Evolutionary conservation across 2,329 filamentous ascomycete genomes (phyloP), one percentile per base, ranked within the genome.

Genomic region (Lachnellula cervina): DNA sequence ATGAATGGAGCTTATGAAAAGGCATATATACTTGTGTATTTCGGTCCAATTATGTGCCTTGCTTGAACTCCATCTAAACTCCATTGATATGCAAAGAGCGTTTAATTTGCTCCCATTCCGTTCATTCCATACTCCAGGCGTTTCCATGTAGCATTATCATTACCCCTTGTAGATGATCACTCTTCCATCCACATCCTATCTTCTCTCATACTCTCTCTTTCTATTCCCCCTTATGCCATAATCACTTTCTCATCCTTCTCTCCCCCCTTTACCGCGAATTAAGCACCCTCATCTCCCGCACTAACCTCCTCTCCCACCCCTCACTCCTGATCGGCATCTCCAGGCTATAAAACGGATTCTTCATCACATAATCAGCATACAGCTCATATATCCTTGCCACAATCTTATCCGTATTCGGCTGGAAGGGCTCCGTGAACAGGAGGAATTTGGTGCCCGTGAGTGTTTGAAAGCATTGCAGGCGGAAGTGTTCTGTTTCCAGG

Each of bases 251-350:
- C 62, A 65, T 60, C 56, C 59, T 71, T 76, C 70, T 79, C 81
- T 14, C 19, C 42, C 13, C 60, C 13, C 60, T 76, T 76, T 56
- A 63, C 59, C 64, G 72, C 60, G 77, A 84, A 68, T 87, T 87
- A 64, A 86, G 80, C 69, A 84, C 82, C 69, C 90, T 84, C 66
- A 96, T 83, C 73, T 92, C 96, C 38, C 86, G 89, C 62, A 82
- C 81, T 62, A 97, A 72, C 72, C 90, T 90, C 65, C 92, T 80
- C 72, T 99, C 94, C 76, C 97, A 99, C 65, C 90, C 88, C 69
- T 97, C 94, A 74, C 94, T 96, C 59, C 94, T 81, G 52, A 99
- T 84, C 6, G 94, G 94, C 92, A 97, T 99, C 76, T 99, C 94
- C 55, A 96, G 79, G 69, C 94, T 92, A 75, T 97, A 97, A 70